Percentiles rank a stretch among this genome's conserved stretches.
Evolutionary conservation across 1,139 yeast genomes (phyloP).

Genomic region (Suhomyces bokatorum): DNA sequence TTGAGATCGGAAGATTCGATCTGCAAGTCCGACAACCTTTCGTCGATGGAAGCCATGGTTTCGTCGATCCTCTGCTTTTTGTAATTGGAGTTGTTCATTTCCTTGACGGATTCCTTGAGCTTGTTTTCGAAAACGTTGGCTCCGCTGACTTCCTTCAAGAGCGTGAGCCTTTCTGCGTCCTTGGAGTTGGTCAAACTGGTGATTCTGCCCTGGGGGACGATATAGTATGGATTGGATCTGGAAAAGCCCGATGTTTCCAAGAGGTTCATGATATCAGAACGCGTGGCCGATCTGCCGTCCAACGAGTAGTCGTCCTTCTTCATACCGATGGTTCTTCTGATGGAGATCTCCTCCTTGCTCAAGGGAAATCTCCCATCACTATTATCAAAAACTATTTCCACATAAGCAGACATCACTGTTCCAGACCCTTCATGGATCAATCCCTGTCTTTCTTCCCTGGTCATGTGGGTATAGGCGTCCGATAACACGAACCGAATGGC

Average conservation of each 20-base stretch:
- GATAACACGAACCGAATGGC: conserved; percentile 92
- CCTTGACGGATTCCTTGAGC: conserved; percentile 74
- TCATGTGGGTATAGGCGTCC: conserved; percentile 85
- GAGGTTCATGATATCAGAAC: conserved; percentile 78
- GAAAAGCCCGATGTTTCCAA: conserved; percentile 94
- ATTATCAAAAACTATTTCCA: conserved; percentile 86
- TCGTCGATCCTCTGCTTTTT: conserved; percentile 77
- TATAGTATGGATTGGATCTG: conserved; percentile 87
- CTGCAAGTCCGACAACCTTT: conserved; percentile 73
- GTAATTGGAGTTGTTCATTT: conserved; percentile 70
- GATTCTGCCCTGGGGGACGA: conserved; percentile 95
- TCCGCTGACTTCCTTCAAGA: conserved; percentile 92
- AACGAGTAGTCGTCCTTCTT: conserved; percentile 88
- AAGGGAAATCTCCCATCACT: conserved; percentile 73
- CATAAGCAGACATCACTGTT: conserved; percentile 90
- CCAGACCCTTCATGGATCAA: conserved; percentile 90
- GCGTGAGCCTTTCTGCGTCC: conserved; percentile 73
- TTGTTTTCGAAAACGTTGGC: conserved; percentile 88
- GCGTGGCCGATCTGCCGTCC: conserved; percentile 75
- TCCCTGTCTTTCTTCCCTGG: conserved; percentile 87
- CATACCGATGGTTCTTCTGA: conserved; percentile 87
- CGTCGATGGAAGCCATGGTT: conserved; percentile 67
- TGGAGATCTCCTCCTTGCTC: conserved; percentile 63
- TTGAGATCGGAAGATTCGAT: conserved; percentile 77
- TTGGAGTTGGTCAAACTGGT: conserved; percentile 85